phyloP scores from a whole-genome alignment of 495 filamentous ascomycete genomes.

The Hyaloscypha finlandica region DNA sequence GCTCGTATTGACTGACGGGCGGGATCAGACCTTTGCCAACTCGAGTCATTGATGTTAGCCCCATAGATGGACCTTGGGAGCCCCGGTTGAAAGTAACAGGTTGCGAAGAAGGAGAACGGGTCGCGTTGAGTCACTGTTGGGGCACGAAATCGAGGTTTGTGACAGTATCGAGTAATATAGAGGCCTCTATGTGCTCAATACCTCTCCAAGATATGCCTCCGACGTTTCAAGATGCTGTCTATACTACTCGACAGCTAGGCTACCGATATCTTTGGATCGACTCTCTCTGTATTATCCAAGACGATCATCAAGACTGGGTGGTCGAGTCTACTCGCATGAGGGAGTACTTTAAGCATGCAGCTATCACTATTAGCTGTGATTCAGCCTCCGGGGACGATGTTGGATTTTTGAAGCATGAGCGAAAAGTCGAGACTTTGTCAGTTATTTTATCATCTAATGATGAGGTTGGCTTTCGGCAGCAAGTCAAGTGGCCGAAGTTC shows the following conservation, averaged over 20 bases:
- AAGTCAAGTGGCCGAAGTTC: no score
- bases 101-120: not conserved
- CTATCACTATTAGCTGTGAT: no score
- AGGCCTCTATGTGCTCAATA: not conserved
- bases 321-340: constrained; percentile 7
- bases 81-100: not conserved
- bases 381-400: no score
- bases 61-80: not conserved
- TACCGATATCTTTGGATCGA: constrained; percentile 24
- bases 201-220: constrained; percentile 7
- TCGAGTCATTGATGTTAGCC: not conserved
- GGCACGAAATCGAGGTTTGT: not conserved
- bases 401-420: no score
- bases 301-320: constrained; percentile 1
- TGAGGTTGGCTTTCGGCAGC: no score
- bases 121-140: not conserved
- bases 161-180: not conserved
- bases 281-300: no score
- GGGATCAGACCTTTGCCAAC: no score
- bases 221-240: constrained; percentile 23
- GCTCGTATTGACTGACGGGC: no score
- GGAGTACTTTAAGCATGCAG: no score
- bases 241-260: constrained; percentile 13
- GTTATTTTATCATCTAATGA: no score
- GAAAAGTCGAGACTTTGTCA: no score